These are phyloP conservation scores for Piper betle DNA, from an alignment of 164 flowering plant genomes.

Conservation along the genomic window DNA sequence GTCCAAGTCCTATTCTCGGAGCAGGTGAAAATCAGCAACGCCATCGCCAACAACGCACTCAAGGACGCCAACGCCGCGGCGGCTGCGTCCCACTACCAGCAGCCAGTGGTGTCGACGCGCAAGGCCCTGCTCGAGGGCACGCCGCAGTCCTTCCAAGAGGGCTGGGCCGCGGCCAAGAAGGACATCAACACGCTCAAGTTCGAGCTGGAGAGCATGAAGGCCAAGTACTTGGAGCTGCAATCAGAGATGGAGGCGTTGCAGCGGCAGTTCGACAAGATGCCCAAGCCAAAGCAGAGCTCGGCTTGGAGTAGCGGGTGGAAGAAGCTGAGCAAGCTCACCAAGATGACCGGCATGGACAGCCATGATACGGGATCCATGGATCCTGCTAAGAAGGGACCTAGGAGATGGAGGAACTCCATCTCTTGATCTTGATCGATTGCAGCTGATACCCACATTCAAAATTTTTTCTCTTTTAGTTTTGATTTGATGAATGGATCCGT, in stretches of 20 bases:
- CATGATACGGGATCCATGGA: slow-evolving; percentile 28
- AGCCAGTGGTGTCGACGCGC: slow-evolving; percentile 57
- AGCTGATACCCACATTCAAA: too few species aligned
- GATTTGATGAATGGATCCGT: too few species aligned
- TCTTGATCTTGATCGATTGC: slow-evolving; percentile 26
- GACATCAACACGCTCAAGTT: slow-evolving; percentile 96
- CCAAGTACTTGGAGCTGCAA: slow-evolving; percentile 79
- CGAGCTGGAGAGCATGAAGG: slow-evolving; percentile 74
- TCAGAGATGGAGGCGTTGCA: slow-evolving; percentile 72
- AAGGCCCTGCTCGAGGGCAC: slow-evolving; percentile 82
- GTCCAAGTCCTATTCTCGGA: slow-evolving; percentile 95
- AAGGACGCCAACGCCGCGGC: slow-evolving; percentile 51
- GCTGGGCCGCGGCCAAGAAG: slow-evolving; percentile 87
- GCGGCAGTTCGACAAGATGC: slow-evolving; percentile 71
- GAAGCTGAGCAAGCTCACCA: slow-evolving; percentile 78
- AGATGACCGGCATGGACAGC: slow-evolving; percentile 34
- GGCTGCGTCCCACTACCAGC: slow-evolving; percentile 40
- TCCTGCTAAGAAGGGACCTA: slow-evolving; percentile 46
- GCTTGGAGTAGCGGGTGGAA: slow-evolving; percentile 94
- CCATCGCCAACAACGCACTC: slow-evolving; percentile 51
- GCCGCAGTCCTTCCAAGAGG: slow-evolving; percentile 92
- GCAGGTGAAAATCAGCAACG: slow-evolving; percentile 88
- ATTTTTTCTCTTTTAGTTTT: too few species aligned
- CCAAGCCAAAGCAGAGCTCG: slow-evolving; percentile 46
- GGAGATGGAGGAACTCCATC: slow-evolving; percentile 96